phyloP scores from a whole-genome alignment of 768 basidiomycete species.

The Termitomyces eurrhizus region DNA sequence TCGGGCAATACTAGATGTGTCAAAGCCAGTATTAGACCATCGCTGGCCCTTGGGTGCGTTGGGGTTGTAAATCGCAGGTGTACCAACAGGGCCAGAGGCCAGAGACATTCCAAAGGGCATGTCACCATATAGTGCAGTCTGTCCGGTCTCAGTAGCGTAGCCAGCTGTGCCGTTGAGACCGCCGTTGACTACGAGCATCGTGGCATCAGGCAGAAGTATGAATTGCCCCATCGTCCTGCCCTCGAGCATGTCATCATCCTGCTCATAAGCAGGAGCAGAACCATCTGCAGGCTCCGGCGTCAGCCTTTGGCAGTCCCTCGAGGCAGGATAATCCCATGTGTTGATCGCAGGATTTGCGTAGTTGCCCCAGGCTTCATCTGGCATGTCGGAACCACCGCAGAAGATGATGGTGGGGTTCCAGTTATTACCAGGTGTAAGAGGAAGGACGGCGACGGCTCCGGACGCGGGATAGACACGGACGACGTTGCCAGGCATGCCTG shows the following conservation, averaged over 20 bases:
- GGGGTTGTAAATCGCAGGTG: conserved; percentile 72
- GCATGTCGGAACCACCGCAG: conserved; percentile 87
- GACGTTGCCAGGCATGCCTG: conserved; percentile 69
- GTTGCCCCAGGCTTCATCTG: conserved; percentile 69
- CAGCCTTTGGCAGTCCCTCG: conserved; percentile 76
- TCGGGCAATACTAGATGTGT: conserved; percentile 54
- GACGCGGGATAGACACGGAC: conserved; percentile 88
- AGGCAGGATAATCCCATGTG: conserved; percentile 70
- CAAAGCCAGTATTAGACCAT: conserved; percentile 59
- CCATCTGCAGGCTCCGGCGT: conserved; percentile 81
- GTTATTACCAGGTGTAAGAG: conserved; percentile 85
- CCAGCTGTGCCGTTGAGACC: conserved; percentile 84
- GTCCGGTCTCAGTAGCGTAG: conserved; percentile 49
- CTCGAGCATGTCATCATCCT: conserved; percentile 75
- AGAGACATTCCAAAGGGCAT: conserved; percentile 64
- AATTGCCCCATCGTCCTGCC: conserved; percentile 92
- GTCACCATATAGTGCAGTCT: conserved; percentile 35
- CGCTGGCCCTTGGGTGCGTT: conserved; percentile 55
- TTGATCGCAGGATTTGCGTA: conserved; percentile 73
- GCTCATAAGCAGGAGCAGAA: conserved; percentile 50
- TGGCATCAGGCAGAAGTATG: conserved; percentile 75
- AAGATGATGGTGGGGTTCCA: conserved; percentile 84
- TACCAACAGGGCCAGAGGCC: conserved; percentile 64
- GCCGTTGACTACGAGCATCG: conserved; percentile 77
- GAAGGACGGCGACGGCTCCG: conserved; percentile 85